A percentile compares a stretch with the other conserved stretches of the same genome.
Conservation (phyloP, 345 rosid genomes). For the Psidium friedrichsthalianum region DNA sequence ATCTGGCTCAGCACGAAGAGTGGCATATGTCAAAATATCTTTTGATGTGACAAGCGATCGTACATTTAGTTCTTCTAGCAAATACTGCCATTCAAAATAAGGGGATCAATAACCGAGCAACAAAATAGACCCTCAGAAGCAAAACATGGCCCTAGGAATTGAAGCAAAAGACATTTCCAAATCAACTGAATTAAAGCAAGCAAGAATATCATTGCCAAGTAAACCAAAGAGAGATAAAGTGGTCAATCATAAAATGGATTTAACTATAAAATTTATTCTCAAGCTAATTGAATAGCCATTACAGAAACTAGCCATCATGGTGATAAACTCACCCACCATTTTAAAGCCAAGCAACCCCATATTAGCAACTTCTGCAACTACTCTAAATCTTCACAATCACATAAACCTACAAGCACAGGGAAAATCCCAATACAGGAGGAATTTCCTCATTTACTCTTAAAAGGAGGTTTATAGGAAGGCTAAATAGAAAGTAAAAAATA, state of each 20-base stretch:
- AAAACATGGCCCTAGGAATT: background rate
- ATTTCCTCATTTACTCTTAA: background rate
- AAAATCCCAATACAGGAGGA: background rate
- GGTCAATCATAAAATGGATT: background rate
- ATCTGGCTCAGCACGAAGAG: conserved; percentile 92
- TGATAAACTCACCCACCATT: background rate
- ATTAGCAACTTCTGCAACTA: background rate
- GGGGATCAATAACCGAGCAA: background rate
- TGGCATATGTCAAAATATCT: conserved; percentile 79
- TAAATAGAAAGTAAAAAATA: background rate
- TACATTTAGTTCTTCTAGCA: conserved; percentile 86
- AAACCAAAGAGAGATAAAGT: background rate
- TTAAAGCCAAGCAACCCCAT: background rate
- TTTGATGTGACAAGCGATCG: conserved; percentile 66
- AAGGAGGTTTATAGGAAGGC: background rate
- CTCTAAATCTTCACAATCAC: background rate
- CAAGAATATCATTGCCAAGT: background rate
- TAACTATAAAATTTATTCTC: background rate
- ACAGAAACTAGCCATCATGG: background rate
- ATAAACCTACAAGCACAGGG: background rate
- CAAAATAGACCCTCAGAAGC: background rate
- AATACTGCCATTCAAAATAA: conserved; percentile 48
- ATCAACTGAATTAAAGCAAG: background rate
- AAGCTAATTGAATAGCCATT: background rate
- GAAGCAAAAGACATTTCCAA: background rate